These are phyloP conservation scores for Selenicereus undatus DNA, from an alignment of 148 eudicot species.

Conservation along the genomic window DNA sequence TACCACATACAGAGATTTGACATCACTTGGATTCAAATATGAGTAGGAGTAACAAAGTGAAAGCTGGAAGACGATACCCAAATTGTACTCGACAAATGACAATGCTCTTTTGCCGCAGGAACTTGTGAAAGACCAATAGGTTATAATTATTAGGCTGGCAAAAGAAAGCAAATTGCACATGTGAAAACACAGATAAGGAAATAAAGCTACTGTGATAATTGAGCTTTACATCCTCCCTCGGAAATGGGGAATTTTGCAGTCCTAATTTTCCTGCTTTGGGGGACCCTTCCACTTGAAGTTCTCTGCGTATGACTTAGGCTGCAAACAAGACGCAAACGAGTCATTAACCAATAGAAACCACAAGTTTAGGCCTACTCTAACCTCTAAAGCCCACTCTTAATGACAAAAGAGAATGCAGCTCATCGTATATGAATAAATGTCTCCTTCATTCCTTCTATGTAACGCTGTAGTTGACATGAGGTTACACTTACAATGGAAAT, in stretches of 20 bases:
- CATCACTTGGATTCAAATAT: not conserved
- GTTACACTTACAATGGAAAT: not conserved
- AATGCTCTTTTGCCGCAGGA: conserved; percentile 11
- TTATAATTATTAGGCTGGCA: conserved; percentile 24
- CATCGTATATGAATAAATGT: not conserved
- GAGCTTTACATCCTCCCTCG: conserved; percentile 22
- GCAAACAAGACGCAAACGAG: conserved; percentile 14
- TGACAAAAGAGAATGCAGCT: not conserved
- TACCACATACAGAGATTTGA: not conserved
- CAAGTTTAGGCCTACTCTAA: not conserved
- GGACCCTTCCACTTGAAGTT: conserved; percentile 69
- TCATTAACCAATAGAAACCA: not conserved
- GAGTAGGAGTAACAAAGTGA: not conserved
- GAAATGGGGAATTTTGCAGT: not conserved
- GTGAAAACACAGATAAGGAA: not conserved
- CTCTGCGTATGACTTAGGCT: conserved; percentile 56
- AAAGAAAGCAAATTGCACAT: conserved; percentile 12
- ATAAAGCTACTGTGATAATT: conserved; percentile 16
- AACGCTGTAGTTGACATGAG: not conserved
- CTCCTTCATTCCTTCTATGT: not conserved
- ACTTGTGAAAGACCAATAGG: not conserved
- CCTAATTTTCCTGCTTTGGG: conserved; percentile 25
- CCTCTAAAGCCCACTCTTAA: not conserved
- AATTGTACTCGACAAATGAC: not conserved
- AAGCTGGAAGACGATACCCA: not conserved